Evolutionary conservation across 2,329 filamentous ascomycete genomes (phyloP).

Genomic region (Talaromyces sp.): DNA sequence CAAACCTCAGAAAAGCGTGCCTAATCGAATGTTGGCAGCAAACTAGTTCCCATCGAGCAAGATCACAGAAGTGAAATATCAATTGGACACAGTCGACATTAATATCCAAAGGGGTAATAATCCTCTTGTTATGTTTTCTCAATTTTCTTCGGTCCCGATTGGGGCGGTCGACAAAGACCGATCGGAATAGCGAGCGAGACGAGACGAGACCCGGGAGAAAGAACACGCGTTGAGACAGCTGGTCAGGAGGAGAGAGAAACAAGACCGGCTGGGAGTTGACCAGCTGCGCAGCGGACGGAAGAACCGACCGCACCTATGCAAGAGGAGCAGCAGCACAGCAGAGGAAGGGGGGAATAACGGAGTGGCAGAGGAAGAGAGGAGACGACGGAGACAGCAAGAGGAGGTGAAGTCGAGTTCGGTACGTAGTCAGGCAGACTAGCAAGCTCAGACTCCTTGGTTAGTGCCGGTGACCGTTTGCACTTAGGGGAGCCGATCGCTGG

Average conservation of each 20-base stretch:
- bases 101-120: neutral
- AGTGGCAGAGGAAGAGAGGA: slow-evolving; percentile 7
- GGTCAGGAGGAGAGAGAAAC: neutral
- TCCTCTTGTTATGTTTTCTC: neutral
- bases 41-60: neutral
- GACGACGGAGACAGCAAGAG: neutral
- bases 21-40: slow-evolving; percentile 1
- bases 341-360: slow-evolving; percentile 1
- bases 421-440: neutral
- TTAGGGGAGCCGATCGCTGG: neutral
- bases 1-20: neutral
- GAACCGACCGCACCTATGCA: slow-evolving; percentile 3
- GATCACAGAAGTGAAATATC: neutral
- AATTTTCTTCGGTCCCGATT: neutral
- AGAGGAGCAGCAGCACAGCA: slow-evolving; percentile 8
- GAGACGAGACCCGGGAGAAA: neutral
- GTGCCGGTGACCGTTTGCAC: neutral
- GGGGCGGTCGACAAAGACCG: neutral
- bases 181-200: slow-evolving; percentile 2
- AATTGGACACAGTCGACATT: neutral
- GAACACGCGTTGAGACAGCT: neutral
- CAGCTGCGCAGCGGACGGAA: slow-evolving; percentile 10
- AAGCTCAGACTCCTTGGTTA: neutral
- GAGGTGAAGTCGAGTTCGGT: slow-evolving; percentile 1
- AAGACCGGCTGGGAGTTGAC: neutral